Percentiles rank a stretch among this genome's conserved stretches.
Conservation (phyloP, 805 yeast species). For the Phaffomyces thermotolerans region DNA sequence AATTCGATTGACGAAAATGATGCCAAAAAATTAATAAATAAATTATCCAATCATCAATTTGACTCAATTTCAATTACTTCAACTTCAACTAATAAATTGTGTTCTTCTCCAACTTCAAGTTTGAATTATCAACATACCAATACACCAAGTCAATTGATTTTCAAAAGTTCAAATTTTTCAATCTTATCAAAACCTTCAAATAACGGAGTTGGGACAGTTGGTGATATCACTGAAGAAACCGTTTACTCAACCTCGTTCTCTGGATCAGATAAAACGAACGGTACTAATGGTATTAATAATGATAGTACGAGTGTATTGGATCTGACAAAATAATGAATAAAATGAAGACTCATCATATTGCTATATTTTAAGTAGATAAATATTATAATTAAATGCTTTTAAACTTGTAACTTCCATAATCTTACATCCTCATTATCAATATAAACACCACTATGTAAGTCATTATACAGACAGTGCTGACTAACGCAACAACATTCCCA, state of each 20-base stretch:
- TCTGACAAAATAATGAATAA: neutral
- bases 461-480: constrained; percentile 41
- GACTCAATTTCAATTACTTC: constrained; percentile 1
- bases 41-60: neutral
- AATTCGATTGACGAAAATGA: constrained; percentile 10
- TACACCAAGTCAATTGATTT: neutral
- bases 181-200: constrained; percentile 1
- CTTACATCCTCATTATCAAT: constrained; percentile 37
- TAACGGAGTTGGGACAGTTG: constrained; percentile 13
- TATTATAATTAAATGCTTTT: too few relatives aligned
- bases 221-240: constrained; percentile 18
- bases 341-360: neutral
- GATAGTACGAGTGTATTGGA: neutral
- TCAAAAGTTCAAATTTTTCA: constrained; percentile 1
- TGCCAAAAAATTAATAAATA: constrained; percentile 4
- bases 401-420: neutral
- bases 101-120: neutral
- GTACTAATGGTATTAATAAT: neutral
- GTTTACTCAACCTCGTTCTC: constrained; percentile 17
- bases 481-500: constrained; percentile 51
- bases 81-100: constrained; percentile 1
- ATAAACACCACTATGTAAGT: constrained; percentile 47
- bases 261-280: neutral
- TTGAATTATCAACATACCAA: neutral
- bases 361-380: too few relatives aligned